A percentile compares a stretch with the other conserved stretches of the same genome.
phyloP scores from a whole-genome alignment of 1,284 basidiomycete genomes.

The Ceratobasidium sp. region DNA sequence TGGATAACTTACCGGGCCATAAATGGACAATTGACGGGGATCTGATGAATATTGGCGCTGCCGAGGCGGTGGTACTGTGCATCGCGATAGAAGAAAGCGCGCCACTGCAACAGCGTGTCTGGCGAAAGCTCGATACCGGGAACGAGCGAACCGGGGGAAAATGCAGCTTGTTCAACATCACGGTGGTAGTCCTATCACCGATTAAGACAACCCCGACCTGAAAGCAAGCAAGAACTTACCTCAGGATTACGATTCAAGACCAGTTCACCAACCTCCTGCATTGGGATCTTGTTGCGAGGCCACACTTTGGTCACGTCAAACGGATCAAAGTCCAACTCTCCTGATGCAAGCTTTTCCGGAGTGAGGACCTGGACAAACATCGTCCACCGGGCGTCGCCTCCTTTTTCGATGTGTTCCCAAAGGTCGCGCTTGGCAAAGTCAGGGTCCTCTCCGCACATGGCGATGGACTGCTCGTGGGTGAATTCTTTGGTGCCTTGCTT shows the following conservation, averaged over 20 bases:
- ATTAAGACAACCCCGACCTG: neutral
- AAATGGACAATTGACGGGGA: slow-evolving; percentile 40
- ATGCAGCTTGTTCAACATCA: slow-evolving; percentile 64
- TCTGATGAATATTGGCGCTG: slow-evolving; percentile 33
- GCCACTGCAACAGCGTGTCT: slow-evolving; percentile 91
- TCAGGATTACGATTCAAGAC: slow-evolving; percentile 50
- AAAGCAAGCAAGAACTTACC: neutral
- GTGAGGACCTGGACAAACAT: slow-evolving; percentile 50
- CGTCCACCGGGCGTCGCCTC: slow-evolving; percentile 50
- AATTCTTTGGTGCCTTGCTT: slow-evolving; percentile 44
- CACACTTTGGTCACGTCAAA: slow-evolving; percentile 54
- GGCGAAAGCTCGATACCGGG: slow-evolving; percentile 88
- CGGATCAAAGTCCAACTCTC: slow-evolving; percentile 49
- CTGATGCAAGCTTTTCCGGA: slow-evolving; percentile 47
- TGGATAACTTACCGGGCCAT: slow-evolving; percentile 21
- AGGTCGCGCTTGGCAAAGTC: slow-evolving; percentile 52
- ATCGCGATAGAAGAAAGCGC: slow-evolving; percentile 95
- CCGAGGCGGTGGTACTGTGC: slow-evolving; percentile 60
- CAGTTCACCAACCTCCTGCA: slow-evolving; percentile 51
- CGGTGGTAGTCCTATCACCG: slow-evolving; percentile 26
- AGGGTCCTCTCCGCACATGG: slow-evolving; percentile 50
- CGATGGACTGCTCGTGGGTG: slow-evolving; percentile 50
- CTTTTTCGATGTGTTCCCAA: slow-evolving; percentile 51
- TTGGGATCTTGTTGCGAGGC: slow-evolving; percentile 49
- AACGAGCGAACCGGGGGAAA: slow-evolving; percentile 84